Evolutionary conservation across 257 asterid genomes (phyloP).

Genomic region (Solanum etuberosum): DNA sequence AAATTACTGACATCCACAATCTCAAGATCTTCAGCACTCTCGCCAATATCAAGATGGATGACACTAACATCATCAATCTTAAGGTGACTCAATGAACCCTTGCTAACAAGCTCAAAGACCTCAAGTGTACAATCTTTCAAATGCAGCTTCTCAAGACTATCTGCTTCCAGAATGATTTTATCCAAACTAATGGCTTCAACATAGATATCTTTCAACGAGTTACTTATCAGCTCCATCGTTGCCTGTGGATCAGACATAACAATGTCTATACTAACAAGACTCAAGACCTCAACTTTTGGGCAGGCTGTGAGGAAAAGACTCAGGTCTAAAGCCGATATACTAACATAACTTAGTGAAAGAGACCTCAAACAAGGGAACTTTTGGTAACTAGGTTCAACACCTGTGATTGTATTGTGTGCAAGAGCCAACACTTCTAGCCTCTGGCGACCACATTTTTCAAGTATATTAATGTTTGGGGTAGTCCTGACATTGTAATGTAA

Average conservation of each 20-base stretch:
- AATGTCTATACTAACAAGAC: conserved; percentile 58
- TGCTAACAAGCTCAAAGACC: conserved; percentile 73
- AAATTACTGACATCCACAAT: conserved; percentile 84
- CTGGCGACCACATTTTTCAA: conserved; percentile 83
- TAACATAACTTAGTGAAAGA: conserved; percentile 64
- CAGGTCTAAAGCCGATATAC: conserved; percentile 73
- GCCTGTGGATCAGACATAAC: conserved; percentile 84
- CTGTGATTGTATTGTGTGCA: conserved; percentile 69
- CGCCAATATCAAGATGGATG: conserved; percentile 87
- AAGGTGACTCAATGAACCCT: conserved; percentile 52
- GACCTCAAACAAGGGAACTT: conserved; percentile 57
- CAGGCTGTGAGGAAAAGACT: conserved; percentile 68
- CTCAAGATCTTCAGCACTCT: conserved; percentile 72
- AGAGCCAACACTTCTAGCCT: conserved; percentile 67
- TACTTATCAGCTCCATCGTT: conserved; percentile 60
- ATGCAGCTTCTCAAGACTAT: conserved; percentile 70
- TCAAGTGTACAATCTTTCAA: conserved; percentile 84
- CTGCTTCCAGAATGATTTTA: conserved; percentile 75
- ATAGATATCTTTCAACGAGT: conserved; percentile 60
- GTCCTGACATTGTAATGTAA: conserved; percentile 72
- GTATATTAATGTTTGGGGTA: conserved; percentile 65
- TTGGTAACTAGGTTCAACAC: conserved; percentile 80
- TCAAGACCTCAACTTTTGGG: conserved; percentile 51
- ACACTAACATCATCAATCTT: conserved; percentile 90
- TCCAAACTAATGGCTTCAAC: conserved; percentile 91